Percentiles rank a stretch among this genome's conserved stretches.
These are phyloP conservation scores for Phialophora verrucosa DNA, from an alignment of 2,329 filamentous ascomycete species.

Conservation along the genomic window DNA sequence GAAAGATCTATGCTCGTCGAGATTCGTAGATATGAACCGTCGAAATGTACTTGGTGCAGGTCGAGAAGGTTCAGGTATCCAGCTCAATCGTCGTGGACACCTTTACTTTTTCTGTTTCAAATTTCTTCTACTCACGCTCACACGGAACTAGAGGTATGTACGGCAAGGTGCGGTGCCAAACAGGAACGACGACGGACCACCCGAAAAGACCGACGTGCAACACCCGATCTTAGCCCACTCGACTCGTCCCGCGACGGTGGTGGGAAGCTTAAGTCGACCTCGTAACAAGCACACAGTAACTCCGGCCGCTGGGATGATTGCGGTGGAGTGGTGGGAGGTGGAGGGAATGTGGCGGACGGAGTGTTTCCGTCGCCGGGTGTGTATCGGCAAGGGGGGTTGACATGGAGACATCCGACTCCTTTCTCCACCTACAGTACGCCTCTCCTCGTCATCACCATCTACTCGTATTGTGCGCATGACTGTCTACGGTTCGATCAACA, in stretches of 20 bases:
- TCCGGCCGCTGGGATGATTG: not conserved
- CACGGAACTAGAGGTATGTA: slow-evolving; percentile 6
- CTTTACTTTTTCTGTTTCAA: not conserved
- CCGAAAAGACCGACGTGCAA: not conserved
- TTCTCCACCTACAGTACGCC: not conserved
- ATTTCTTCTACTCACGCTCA: not conserved
- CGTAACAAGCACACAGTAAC: not conserved
- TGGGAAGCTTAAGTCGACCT: slow-evolving; percentile 20
- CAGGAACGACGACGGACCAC: not conserved
- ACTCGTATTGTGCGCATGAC: not conserved
- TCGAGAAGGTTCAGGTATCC: not conserved
- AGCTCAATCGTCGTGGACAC: slow-evolving; percentile 1
- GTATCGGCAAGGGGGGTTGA: slow-evolving; percentile 23
- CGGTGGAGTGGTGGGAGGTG: not conserved
- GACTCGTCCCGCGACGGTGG: slow-evolving; percentile 14
- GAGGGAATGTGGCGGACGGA: slow-evolving; percentile 1
- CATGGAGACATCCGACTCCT: not conserved
- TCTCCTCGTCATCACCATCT: not conserved
- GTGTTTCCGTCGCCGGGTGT: slow-evolving; percentile 24
- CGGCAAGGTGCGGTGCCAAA: not conserved
- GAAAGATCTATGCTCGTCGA: not conserved
- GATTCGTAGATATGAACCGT: not conserved
- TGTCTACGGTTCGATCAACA: not conserved
- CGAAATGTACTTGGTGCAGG: not conserved
- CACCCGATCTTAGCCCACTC: slow-evolving; percentile 20